phyloP scores from a whole-genome alignment of 306 rosid species.

The Neltuma alba region DNA sequence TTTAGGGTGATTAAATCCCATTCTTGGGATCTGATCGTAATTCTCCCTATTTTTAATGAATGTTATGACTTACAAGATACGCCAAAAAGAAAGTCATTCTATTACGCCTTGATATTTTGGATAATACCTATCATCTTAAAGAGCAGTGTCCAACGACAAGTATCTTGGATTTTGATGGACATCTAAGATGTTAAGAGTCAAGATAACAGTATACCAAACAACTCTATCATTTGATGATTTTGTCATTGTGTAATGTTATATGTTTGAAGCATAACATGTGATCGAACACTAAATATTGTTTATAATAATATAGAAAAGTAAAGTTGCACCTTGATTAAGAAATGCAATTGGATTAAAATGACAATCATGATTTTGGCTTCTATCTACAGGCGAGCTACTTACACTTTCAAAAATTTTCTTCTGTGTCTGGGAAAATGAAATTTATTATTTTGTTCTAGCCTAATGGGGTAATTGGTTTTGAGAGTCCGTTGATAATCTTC shows the following conservation, averaged over 20 bases:
- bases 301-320: neutral
- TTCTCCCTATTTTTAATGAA: too few relatives aligned
- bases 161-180: neutral
- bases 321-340: neutral
- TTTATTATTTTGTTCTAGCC: neutral
- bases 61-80: neutral
- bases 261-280: neutral
- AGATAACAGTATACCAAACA: neutral
- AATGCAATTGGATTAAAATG: neutral
- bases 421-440: neutral
- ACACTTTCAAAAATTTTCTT: neutral
- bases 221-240: neutral
- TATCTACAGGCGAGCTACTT: neutral
- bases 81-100: neutral
- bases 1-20: too few relatives aligned
- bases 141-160: neutral
- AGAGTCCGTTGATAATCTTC: neutral
- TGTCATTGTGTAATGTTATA: slow-evolving; percentile 4
- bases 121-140: neutral
- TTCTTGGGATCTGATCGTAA: too few relatives aligned
- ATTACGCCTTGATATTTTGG: neutral
- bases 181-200: neutral
- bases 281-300: neutral
- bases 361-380: neutral
- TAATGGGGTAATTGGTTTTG: neutral